A percentile compares a stretch with the other conserved stretches of the same genome.
phyloP scores from a whole-genome alignment of 1,139 yeast species.

The Yamadazyma membranifaciens region DNA sequence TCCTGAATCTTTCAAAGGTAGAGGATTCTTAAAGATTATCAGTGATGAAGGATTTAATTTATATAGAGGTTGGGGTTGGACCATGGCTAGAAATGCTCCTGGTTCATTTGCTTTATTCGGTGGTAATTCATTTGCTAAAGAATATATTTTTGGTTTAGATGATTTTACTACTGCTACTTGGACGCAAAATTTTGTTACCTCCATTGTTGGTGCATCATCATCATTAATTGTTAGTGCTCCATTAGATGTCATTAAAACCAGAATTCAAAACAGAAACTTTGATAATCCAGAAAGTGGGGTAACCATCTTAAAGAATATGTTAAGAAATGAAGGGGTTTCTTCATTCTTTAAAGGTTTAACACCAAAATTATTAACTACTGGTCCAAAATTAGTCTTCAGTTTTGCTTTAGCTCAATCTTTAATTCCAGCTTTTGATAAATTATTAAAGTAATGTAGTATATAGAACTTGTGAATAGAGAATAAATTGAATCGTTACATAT shows the following conservation, averaged over 20 bases:
- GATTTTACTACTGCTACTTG: constrained; percentile 93
- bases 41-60: constrained; percentile 90
- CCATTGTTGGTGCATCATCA: constrained; percentile 98
- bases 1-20: constrained; percentile 97
- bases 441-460: constrained; percentile 32
- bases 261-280: constrained; percentile 95
- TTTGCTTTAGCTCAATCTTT: constrained; percentile 95
- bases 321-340: constrained; percentile 80
- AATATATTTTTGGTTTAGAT: constrained; percentile 79
- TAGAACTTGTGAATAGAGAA: constrained; percentile 7
- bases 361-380: constrained; percentile 94
- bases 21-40: constrained; percentile 86
- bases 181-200: constrained; percentile 91
- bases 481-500: too few relatives aligned
- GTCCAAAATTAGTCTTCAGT: constrained; percentile 95
- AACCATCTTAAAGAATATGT: constrained; percentile 89
- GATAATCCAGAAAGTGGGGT: constrained; percentile 95
- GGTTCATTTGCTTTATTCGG: constrained; percentile 98
- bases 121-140: constrained; percentile 98
- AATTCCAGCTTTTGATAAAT: constrained; percentile 90
- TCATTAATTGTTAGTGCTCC: constrained; percentile 97
- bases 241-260: constrained; percentile 94
- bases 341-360: constrained; percentile 97
- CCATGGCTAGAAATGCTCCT: constrained; percentile 99
- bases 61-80: constrained; percentile 99